Evolutionary conservation across 2,329 filamentous ascomycete genomes (phyloP), one percentile per base, ranked within the genome.

Genomic region (Aureobasidium uvarum): DNA sequence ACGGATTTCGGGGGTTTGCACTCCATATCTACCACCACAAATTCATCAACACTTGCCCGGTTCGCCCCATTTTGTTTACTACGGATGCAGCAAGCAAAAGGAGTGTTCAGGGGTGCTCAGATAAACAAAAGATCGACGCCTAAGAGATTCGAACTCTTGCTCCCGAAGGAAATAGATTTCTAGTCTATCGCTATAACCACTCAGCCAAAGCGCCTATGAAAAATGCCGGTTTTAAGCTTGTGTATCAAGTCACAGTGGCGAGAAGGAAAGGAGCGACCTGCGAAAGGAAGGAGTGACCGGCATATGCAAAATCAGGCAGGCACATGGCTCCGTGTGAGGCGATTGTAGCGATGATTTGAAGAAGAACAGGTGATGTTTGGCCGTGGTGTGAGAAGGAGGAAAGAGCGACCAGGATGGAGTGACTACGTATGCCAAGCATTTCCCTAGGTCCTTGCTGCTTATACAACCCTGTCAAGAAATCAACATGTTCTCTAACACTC

Each of bases 121-220:
- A 28, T 4, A 48, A 14, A 7, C 13, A 14, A 45, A 66, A 62
- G n/a, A 6, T 39, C 70, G 71, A 72, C 71, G 69, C 66, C 43
- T 68, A 66, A 65, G 69, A 58, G 70, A 72, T 64, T 72, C 69
- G 71, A 73, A 73, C 71, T 65, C 70, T 65, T 67, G 70, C 71
- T 68, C 69, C 70, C 72, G 70, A 72, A 72, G 71, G 70, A 70
- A 74, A 72, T 70, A 71, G 72, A 72, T 74, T 73, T 73, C 71
- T 71, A 73, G 71, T 72, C 72, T 72, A 71, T 72, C 71, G 72
- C 71, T 70, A 66, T 72, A 69, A 70, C 69, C 70, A 70, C 70
- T 72, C 70, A 68, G 69, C 70, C 70, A 72, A 68, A 67, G 67
- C 70, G 70, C 71, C 71, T 31, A 18, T 36, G 7, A 28, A 25